Conservation (phyloP, 768 basidiomycete genomes). For the Crucibulum laeve region DNA sequence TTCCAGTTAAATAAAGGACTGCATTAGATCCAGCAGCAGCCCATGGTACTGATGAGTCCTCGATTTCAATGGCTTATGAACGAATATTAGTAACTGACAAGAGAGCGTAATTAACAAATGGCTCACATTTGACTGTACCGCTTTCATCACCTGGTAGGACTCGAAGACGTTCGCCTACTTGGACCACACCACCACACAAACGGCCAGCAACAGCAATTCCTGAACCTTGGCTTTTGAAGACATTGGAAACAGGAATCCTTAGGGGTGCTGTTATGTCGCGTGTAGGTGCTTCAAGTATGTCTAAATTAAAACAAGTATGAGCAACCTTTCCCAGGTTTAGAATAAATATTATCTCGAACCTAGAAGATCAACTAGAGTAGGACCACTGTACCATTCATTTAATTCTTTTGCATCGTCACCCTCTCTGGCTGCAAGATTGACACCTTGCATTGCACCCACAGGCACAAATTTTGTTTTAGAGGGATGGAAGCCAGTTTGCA, state of each 20-base stretch:
- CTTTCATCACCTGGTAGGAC: conserved; percentile 92
- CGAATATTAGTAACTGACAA: not conserved
- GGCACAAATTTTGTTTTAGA: conserved; percentile 83
- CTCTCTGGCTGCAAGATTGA: conserved; percentile 64
- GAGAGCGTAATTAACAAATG: not conserved
- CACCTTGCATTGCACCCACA: conserved; percentile 84
- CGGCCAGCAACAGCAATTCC: conserved; percentile 79
- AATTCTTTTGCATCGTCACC: conserved; percentile 43
- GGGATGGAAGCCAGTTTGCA: conserved; percentile 81
- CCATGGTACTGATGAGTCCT: conserved; percentile 76
- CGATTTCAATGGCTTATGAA: conserved; percentile 79
- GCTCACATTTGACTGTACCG: conserved; percentile 67
- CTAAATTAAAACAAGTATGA: conserved; percentile 30
- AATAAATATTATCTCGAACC: conserved; percentile 38
- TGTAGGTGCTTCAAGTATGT: conserved; percentile 74
- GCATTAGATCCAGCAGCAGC: conserved; percentile 88
- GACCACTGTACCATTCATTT: conserved; percentile 78
- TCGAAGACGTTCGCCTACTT: conserved; percentile 85
- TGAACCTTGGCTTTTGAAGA: conserved; percentile 85
- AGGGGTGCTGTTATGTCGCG: conserved; percentile 75
- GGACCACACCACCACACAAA: conserved; percentile 82
- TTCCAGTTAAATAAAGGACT: conserved; percentile 76
- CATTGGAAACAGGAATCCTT: conserved; percentile 89
- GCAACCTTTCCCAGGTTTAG: not conserved
- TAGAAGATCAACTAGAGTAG: conserved; percentile 77